Conservation (phyloP, 2,329 filamentous ascomycete species). For the Colletotrichum euphorbiae region DNA sequence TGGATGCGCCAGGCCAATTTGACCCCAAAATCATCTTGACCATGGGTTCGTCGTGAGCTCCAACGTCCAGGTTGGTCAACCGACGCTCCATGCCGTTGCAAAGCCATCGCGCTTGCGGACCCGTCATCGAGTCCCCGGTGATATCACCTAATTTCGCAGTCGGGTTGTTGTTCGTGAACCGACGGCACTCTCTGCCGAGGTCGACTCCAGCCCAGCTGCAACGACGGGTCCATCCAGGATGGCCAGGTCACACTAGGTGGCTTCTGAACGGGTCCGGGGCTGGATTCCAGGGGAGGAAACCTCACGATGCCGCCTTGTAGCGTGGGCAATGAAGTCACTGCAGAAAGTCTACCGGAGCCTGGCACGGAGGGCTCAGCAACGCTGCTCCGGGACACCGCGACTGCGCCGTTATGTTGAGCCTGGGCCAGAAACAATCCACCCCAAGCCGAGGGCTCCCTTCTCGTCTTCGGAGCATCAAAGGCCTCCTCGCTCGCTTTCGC, state of each 20-base stretch:
- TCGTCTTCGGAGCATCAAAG: neutral
- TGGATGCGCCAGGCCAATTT: slow-evolving; percentile 12
- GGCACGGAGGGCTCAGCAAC: slow-evolving; percentile 2
- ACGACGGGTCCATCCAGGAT: slow-evolving; percentile 8
- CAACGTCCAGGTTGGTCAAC: neutral
- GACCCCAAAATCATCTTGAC: neutral
- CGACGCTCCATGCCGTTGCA: neutral
- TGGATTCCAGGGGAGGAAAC: neutral
- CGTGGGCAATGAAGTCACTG: slow-evolving; percentile 20
- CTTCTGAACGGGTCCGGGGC: slow-evolving; percentile 3
- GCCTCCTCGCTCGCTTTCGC: neutral
- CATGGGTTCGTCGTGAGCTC: neutral
- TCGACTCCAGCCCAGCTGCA: slow-evolving; percentile 10
- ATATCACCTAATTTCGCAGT: slow-evolving; percentile 33
- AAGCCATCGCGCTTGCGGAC: neutral
- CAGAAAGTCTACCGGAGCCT: slow-evolving; percentile 6
- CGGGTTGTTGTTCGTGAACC: slow-evolving; percentile 15
- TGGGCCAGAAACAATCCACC: too few relatives aligned
- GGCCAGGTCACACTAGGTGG: slow-evolving; percentile 9
- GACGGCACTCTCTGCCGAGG: slow-evolving; percentile 27
- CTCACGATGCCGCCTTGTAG: slow-evolving; percentile 8
- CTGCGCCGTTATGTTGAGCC: neutral
- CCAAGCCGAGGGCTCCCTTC: neutral
- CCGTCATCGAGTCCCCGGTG: slow-evolving; percentile 11
- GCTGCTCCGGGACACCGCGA: neutral